Evolutionary conservation across 805 yeast species (phyloP).

Genomic region (Barnettozyma pratensis): DNA sequence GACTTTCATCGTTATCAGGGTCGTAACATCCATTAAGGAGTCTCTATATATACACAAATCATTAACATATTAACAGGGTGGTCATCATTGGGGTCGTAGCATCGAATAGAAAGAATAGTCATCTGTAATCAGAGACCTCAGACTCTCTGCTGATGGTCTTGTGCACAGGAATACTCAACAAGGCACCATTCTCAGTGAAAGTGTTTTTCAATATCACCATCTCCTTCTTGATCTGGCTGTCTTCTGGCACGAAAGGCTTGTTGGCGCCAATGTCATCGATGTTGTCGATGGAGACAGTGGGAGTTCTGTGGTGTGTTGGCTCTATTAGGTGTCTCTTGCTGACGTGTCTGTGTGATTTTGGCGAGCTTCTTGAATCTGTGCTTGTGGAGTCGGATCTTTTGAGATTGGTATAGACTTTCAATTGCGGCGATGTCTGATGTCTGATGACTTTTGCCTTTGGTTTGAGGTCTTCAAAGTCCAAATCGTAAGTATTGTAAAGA

Average conservation of each 20-base stretch:
- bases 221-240: slow-evolving; percentile 3
- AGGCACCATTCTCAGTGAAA: slow-evolving; percentile 7
- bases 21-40: neutral
- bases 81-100: neutral
- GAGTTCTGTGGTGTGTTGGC: neutral
- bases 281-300: neutral
- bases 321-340: neutral
- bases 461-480: slow-evolving; percentile 4
- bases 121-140: neutral
- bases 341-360: neutral
- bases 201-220: neutral
- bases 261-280: slow-evolving; percentile 1
- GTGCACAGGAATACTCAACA: slow-evolving; percentile 8
- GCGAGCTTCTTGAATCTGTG: neutral
- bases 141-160: slow-evolving; percentile 1
- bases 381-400: slow-evolving; percentile 1
- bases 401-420: neutral
- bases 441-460: neutral
- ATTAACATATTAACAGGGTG: too few species aligned
- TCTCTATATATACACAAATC: too few species aligned
- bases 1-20: neutral
- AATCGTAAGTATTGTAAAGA: slow-evolving; percentile 15
- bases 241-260: slow-evolving; percentile 6
- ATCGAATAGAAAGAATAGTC: too few species aligned
- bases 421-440: neutral